A percentile compares a stretch with the other conserved stretches of the same genome.
These are phyloP conservation scores for Grigorovia transvaalensis DNA, from an alignment of 805 yeast species.

Conservation along the genomic window DNA sequence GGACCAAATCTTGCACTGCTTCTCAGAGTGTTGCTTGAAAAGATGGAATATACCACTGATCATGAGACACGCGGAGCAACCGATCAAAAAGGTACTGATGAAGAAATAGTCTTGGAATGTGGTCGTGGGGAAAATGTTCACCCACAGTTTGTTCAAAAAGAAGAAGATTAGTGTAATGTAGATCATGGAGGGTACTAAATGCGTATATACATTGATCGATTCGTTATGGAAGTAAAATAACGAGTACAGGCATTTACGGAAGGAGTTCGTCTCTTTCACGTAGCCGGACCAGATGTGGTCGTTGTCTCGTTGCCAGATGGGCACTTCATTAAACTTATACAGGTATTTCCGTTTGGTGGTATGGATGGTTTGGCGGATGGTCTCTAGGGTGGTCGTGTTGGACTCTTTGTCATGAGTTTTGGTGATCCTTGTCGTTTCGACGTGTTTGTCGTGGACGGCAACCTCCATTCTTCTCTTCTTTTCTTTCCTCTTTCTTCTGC, in stretches of 20 bases:
- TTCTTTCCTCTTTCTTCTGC: too few relatives aligned
- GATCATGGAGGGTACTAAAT: conserved; percentile 36
- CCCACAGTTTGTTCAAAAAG: conserved; percentile 21
- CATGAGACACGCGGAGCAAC: conserved; percentile 49
- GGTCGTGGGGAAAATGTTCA: conserved; percentile 29
- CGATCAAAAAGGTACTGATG: conserved; percentile 43
- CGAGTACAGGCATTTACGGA: conserved; percentile 36
- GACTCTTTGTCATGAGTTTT: too few relatives aligned
- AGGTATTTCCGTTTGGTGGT: neutral
- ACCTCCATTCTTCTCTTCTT: too few relatives aligned
- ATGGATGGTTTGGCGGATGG: neutral
- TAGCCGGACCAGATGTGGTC: conserved; percentile 57
- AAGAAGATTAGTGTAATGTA: conserved; percentile 21
- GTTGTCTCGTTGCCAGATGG: conserved; percentile 68
- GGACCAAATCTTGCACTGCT: conserved; percentile 47
- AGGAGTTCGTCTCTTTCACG: conserved; percentile 45
- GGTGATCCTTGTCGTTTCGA: neutral
- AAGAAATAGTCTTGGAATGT: conserved; percentile 38
- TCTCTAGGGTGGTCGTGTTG: neutral
- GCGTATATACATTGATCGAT: conserved; percentile 61
- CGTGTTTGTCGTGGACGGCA: too few relatives aligned
- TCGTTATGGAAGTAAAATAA: conserved; percentile 56
- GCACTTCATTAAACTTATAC: conserved; percentile 43
- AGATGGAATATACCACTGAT: conserved; percentile 61
- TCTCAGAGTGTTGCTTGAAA: conserved; percentile 53